phyloP scores from a whole-genome alignment of 139 green algal genomes.

The Micractinium sp. region DNA sequence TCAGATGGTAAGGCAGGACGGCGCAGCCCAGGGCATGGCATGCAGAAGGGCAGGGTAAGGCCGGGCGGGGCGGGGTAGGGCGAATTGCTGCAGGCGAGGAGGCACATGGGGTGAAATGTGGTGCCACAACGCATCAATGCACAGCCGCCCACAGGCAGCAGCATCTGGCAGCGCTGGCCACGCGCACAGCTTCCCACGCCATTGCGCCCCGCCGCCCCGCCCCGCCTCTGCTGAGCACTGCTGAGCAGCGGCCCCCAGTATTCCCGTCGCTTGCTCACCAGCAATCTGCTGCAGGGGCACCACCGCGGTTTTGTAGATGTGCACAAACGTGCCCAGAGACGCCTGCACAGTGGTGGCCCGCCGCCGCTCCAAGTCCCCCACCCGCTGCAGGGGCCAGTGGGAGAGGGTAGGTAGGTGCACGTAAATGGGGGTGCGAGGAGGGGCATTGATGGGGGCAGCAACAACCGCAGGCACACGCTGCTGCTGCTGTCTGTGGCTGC shows the following conservation, averaged over 20 bases:
- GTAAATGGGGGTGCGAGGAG: neutral
- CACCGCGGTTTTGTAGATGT: neutral
- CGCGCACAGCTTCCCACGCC: neutral
- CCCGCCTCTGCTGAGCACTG: neutral
- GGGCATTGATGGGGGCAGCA: too few relatives aligned
- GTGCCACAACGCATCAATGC: too few relatives aligned
- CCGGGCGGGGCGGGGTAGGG: neutral
- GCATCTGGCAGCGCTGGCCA: neutral
- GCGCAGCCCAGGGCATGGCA: neutral
- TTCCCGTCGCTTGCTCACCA: neutral
- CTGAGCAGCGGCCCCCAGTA: too few relatives aligned
- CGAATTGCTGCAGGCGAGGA: neutral
- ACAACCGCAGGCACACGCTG: too few relatives aligned
- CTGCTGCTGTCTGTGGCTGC: too few relatives aligned
- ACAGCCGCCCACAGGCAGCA: too few relatives aligned
- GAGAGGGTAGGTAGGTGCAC: neutral
- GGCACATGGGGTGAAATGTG: too few relatives aligned
- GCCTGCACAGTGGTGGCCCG: slow-evolving; percentile 41
- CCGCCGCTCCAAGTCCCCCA: slow-evolving; percentile 58
- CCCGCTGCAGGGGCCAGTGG: neutral
- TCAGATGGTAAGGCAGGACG: too few relatives aligned
- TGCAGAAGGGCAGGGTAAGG: neutral
- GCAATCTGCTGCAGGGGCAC: slow-evolving; percentile 16
- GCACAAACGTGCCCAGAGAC: slow-evolving; percentile 39
- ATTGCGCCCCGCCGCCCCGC: too few relatives aligned